Percentiles rank a stretch among this genome's conserved stretches.
phyloP scores from a whole-genome alignment of 148 eudicot genomes.

The Pouteria glomerata region DNA sequence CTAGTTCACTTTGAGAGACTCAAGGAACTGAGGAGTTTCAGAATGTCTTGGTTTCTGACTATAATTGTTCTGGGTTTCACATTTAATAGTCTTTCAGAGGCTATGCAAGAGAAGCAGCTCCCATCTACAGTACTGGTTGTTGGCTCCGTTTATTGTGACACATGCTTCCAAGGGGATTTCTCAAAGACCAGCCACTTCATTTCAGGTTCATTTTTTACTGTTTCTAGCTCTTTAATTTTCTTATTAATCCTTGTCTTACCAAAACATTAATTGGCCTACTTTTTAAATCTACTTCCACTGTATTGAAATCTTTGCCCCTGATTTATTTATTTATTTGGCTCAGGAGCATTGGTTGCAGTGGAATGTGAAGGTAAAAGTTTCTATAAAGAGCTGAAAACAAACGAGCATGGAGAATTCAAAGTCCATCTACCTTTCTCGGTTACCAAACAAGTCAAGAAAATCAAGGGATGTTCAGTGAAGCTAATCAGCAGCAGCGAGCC shows the following conservation, averaged over 20 bases:
- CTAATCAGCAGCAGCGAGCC: slow-evolving; percentile 62
- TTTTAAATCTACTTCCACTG: neutral
- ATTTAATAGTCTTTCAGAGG: slow-evolving; percentile 28
- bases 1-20: neutral
- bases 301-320: neutral
- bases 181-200: slow-evolving; percentile 51
- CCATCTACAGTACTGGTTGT: slow-evolving; percentile 49
- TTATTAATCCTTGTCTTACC: neutral
- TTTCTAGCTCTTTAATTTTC: neutral
- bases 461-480: slow-evolving; percentile 58
- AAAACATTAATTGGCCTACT: neutral
- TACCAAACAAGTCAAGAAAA: slow-evolving; percentile 48
- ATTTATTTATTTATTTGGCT: neutral
- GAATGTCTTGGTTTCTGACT: slow-evolving; percentile 27
- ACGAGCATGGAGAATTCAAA: slow-evolving; percentile 60
- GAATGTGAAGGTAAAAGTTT: slow-evolving; percentile 51
- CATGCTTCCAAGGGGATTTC: slow-evolving; percentile 57
- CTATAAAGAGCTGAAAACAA: slow-evolving; percentile 47
- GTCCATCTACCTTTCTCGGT: slow-evolving; percentile 54
- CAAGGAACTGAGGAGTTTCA: neutral
- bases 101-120: slow-evolving; percentile 29
- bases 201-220: slow-evolving; percentile 44
- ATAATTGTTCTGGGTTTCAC: slow-evolving; percentile 33
- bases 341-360: slow-evolving; percentile 80
- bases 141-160: slow-evolving; percentile 70